Evolutionary conservation across 2,329 filamentous ascomycete genomes (phyloP), one percentile per base, ranked within the genome.

Genomic region (Trichoderma cornu-damae): DNA sequence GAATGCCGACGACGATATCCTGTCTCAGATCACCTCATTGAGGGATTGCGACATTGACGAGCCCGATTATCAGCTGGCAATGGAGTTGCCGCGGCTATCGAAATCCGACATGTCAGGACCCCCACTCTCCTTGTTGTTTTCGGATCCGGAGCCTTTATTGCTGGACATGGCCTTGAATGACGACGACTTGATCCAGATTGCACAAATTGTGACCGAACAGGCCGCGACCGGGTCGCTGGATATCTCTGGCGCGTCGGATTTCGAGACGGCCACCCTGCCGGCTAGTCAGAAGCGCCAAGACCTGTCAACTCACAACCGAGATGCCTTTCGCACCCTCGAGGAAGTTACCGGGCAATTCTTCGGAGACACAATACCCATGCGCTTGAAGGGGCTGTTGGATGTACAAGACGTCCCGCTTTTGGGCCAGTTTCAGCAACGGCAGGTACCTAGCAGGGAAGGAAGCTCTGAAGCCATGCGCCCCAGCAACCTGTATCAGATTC

Each of bases 151-250:
- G 62, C 82, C 82, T 8, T 68, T 77, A 1, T 68, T 70, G 30
- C 63, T 77, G 8, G 75, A 79, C 22, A 65, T 78, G 22, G 70
- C 74, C 8, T 68, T 79, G 14, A 71, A 75, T 1, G 83, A 86
- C 55, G 79, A 83, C 2, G 84, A 88, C 38, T 77, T 82, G 59
- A 82, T 90, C 32, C 81, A 83, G 51, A 77, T 87, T 24, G 86
- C 85, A 0, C 87, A 90, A 64, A 80, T 89, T 35, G 71, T 90
- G n/a, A 85, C 85, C 2, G 85, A 89, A 59, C 87, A 90, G 66
- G 80, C 86, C 20, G 78, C 82, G 2, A 81, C 77, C 8, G 80
- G 83, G 1, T 73, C 67, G 12, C 63, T 81, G 26, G 70, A 72
- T 14, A 67, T 75, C 38, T 65, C 60, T 30, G 66, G 63, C 46